Base-by-base conservation (phyloP, 2,329 filamentous ascomycete species). In the Bipolaris oryzae region DNA sequence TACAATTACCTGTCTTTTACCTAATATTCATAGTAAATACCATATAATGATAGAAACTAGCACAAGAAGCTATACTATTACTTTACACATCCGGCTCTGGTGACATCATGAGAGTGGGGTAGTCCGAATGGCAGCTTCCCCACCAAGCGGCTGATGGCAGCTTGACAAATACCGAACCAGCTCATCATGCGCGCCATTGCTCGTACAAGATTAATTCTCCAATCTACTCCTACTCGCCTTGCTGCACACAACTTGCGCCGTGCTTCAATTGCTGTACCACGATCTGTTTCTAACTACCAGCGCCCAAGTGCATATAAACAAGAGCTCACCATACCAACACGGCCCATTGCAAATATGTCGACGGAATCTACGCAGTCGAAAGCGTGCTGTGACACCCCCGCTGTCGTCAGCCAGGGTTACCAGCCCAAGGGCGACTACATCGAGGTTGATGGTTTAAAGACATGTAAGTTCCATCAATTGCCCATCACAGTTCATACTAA, bases 391-490 rank as follows among this genome's bases (percentile, higher is more conserved):
- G 80, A 78, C 61, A 78, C 82, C 16, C 81, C 82, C 11, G 79
- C 80, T 6, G 77, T 82, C 41, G 75, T 81, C 13, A 69, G 69
- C 63, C 76, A 81, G 54, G 79, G 76, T 66, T 87, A 87, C 74
- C 73, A 82, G 64, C 74, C 77, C 57, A 87, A 87, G 74, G 85
- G 85, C 50, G 76, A 82, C 64, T 88, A 82, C 69, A 85, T 81
- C 65, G 82, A 80, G 54, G 77, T 86, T 67, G 81, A 85, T 75
- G 85, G 85, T 62, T 63, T 87, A 76, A 87, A 87, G 76, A 88
- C 85, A 4, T 88, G 81, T 84, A 70, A 5, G 76, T 72, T 21
- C 11, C 13, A 42, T 25, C 34, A 21, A 23, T 7, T 9, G 16
- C 48, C 15, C 25, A 38, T 41, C 15, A 34, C n/a, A 28, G 31